Evolutionary conservation across 345 rosid genomes (phyloP), one percentile per base, ranked within the genome.

Genomic region (Eucalyptus tenuipes): DNA sequence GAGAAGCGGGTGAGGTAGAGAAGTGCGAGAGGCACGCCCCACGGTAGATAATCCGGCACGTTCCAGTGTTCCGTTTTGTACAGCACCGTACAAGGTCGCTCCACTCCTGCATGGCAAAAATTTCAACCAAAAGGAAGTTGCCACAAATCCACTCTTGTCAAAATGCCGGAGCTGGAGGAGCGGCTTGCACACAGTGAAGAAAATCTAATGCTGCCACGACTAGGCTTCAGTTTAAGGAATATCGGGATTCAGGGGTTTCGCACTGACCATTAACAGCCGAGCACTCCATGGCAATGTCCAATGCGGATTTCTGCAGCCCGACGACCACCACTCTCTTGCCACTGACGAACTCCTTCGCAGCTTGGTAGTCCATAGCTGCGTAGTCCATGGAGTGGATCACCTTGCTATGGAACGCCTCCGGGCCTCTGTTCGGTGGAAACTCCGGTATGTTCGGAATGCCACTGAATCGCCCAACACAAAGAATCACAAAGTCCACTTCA

Each of bases 381-480:
- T 92, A 93, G 57, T 93, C 94, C 94, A 91, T 89, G 13, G 94
- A 89, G 44, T 94, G 96, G 40, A 93, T 88, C 44, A 93, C 94
- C 82, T 92, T 44, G 8, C 94, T 94, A 4, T 50, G 61, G 86
- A 94, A 94, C 29, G 84, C 93, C 75, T 93, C 94, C 3, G 93
- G 95, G 6, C 95, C 95, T 10, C 89, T 79, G 8, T 86, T 80
- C 5, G 91, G 91, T 13, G 92, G 91, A 87, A 92, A 93, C 49
- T 92, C 89, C 8, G 95, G 94, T 29, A 92, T 87, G 48, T 94
- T 91, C 6, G 94, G 94, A 22, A 91, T 44, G 44, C 87, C 94
- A 37, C 91, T 90, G 89, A 89, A 91, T 55, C 90, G 31, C 5
- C 95, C 93, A 16, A 86, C 25, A 49, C 94, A 90, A 24, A 92